Percentiles rank a stretch among this genome's conserved stretches.
Evolutionary conservation across 108 stramenopile genomes (phyloP).

Genomic region (Cylindrotheca fusiformis): DNA sequence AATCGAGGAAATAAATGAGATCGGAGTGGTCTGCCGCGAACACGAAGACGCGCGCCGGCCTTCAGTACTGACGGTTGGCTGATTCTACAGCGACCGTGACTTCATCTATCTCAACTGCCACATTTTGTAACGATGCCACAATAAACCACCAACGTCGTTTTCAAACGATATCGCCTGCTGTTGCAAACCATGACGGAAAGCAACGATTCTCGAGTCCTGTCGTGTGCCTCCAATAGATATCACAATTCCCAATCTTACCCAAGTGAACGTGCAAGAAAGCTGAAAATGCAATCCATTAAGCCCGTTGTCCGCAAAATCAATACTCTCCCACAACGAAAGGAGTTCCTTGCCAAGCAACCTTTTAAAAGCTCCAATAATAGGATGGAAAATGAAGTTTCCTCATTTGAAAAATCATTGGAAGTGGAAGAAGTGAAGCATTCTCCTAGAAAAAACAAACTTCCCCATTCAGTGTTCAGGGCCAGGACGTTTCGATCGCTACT

Average conservation of each 20-base stretch:
- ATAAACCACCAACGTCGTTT: neutral
- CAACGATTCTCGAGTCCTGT: neutral
- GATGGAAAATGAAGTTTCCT: too few relatives aligned
- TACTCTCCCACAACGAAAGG: too few relatives aligned
- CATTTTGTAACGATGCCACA: neutral
- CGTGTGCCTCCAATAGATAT: neutral
- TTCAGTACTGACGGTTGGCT: too few relatives aligned
- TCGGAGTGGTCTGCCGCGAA: too few relatives aligned
- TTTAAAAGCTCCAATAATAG: too few relatives aligned
- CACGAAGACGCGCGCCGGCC: neutral
- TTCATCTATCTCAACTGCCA: neutral
- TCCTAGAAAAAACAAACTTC: too few relatives aligned
- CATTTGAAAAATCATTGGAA: too few relatives aligned
- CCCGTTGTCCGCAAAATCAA: too few relatives aligned
- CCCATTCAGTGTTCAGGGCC: neutral
- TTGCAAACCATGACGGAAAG: neutral
- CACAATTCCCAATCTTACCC: neutral
- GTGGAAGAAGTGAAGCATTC: neutral
- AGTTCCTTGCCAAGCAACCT: too few relatives aligned
- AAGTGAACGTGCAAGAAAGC: neutral
- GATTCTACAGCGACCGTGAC: too few relatives aligned
- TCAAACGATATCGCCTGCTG: neutral
- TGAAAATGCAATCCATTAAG: neutral
- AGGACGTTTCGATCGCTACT: neutral
- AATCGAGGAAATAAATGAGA: too few relatives aligned